Percentiles rank a stretch among this genome's conserved stretches.
Evolutionary conservation across 1,284 basidiomycete species (phyloP).

Genomic region (Inonotus hispidus): DNA sequence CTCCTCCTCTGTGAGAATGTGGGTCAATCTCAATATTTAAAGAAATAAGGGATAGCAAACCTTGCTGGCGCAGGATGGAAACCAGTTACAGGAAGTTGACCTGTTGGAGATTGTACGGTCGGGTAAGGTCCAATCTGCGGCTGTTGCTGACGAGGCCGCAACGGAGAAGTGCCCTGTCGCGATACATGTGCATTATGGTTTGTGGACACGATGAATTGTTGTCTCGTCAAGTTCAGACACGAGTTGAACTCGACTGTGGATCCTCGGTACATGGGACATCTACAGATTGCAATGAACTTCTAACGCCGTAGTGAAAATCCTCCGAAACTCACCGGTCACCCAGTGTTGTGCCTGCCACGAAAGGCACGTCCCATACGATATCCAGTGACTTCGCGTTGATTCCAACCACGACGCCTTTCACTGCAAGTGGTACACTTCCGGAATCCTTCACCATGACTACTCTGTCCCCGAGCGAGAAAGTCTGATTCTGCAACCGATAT

Average conservation of each 20-base stretch:
- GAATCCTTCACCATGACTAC: slow-evolving; percentile 95
- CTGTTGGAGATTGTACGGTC: slow-evolving; percentile 44
- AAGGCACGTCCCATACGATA: slow-evolving; percentile 94
- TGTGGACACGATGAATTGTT: slow-evolving; percentile 75
- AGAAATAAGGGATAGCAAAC: slow-evolving; percentile 23
- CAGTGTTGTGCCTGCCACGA: slow-evolving; percentile 89
- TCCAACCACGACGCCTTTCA: slow-evolving; percentile 92
- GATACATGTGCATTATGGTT: slow-evolving; percentile 44
- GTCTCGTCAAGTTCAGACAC: slow-evolving; percentile 80
- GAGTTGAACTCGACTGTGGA: slow-evolving; percentile 79
- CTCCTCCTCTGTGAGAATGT: slow-evolving; percentile 4
- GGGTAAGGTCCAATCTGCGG: slow-evolving; percentile 67
- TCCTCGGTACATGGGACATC: slow-evolving; percentile 88
- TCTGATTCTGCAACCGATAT: slow-evolving; percentile 87
- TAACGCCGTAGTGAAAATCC: neutral
- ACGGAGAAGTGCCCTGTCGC: slow-evolving; percentile 27
- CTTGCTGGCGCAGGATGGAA: slow-evolving; percentile 49
- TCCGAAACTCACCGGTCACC: slow-evolving; percentile 58
- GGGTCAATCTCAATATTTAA: neutral
- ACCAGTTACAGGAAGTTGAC: slow-evolving; percentile 49
- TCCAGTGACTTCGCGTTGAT: slow-evolving; percentile 86
- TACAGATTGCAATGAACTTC: slow-evolving; percentile 25
- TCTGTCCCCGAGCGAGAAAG: slow-evolving; percentile 90
- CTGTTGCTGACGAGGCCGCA: slow-evolving; percentile 43
- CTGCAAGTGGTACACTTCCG: slow-evolving; percentile 87